These are phyloP conservation scores for Claviceps capensis DNA, from an alignment of 2,329 filamentous ascomycete genomes.

Conservation along the genomic window DNA sequence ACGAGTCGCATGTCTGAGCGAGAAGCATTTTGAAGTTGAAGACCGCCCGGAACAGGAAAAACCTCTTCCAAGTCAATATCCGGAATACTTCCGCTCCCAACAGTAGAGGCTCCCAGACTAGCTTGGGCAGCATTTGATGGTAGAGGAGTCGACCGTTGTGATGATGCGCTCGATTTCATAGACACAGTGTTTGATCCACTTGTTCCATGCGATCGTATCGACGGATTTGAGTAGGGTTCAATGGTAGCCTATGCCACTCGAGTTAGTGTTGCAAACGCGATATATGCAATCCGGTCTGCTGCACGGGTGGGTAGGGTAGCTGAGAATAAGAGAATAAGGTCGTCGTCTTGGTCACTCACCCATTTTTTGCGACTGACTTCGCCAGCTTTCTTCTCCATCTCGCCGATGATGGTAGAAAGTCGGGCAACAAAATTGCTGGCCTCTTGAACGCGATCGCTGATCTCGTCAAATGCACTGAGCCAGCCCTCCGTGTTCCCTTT, in stretches of 20 bases:
- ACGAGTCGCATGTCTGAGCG: neutral
- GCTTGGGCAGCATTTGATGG: slow-evolving; percentile 1
- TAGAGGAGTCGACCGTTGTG: slow-evolving; percentile 1
- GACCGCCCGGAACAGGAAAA: slow-evolving; percentile 13
- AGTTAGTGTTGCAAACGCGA: too few relatives aligned
- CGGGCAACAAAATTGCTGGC: slow-evolving; percentile 58
- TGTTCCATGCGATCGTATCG: neutral
- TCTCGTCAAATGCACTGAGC: slow-evolving; percentile 63
- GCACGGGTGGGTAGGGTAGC: neutral
- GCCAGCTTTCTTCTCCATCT: slow-evolving; percentile 77
- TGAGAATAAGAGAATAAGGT: too few relatives aligned
- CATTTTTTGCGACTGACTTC: slow-evolving; percentile 67
- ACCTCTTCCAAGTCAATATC: slow-evolving; percentile 10
- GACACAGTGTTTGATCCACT: slow-evolving; percentile 1
- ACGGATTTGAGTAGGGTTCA: slow-evolving; percentile 10
- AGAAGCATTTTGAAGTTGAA: slow-evolving; percentile 10
- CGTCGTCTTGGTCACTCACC: slow-evolving; percentile 32
- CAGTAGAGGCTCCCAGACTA: slow-evolving; percentile 9
- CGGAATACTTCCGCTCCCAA: slow-evolving; percentile 4
- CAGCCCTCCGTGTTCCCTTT: slow-evolving; percentile 85
- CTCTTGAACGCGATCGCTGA: slow-evolving; percentile 58
- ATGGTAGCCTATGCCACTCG: slow-evolving; percentile 9
- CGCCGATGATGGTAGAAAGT: slow-evolving; percentile 62
- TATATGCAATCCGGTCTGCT: too few relatives aligned
- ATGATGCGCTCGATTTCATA: slow-evolving; percentile 4